Conservation (phyloP, 352 stramenopile genomes). For the Phytophthora multivora region DNA sequence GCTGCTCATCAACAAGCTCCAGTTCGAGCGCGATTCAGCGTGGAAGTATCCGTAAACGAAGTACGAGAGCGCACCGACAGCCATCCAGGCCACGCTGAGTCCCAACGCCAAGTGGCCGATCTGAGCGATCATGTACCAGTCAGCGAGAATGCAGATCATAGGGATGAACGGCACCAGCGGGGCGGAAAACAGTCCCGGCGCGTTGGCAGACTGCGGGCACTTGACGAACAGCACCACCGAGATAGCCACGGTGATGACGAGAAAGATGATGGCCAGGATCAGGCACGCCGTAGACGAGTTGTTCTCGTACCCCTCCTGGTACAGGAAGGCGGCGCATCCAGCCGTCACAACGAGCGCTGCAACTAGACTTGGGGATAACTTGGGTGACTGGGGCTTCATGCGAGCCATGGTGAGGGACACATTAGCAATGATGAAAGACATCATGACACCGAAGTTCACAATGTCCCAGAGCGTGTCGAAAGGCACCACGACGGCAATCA, state of each 20-base stretch:
- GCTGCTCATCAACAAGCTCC: slow-evolving; percentile 43
- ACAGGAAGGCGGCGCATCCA: slow-evolving; percentile 54
- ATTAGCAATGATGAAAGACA: slow-evolving; percentile 89
- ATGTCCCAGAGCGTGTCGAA: slow-evolving; percentile 87
- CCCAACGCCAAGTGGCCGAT: slow-evolving; percentile 42
- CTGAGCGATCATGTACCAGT: slow-evolving; percentile 75
- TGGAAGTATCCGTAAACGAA: slow-evolving; percentile 63
- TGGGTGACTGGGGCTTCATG: slow-evolving; percentile 56
- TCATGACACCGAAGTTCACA: slow-evolving; percentile 85
- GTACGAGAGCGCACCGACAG: slow-evolving; percentile 52
- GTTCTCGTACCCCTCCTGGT: slow-evolving; percentile 61
- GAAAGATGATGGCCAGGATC: slow-evolving; percentile 48
- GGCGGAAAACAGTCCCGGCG: slow-evolving; percentile 40
- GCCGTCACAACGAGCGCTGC: slow-evolving; percentile 40
- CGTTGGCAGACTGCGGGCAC: slow-evolving; percentile 46
- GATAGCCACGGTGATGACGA: slow-evolving; percentile 41
- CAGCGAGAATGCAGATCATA: slow-evolving; percentile 53
- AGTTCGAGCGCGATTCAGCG: slow-evolving; percentile 45
- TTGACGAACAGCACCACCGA: slow-evolving; percentile 50
- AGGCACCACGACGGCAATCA: slow-evolving; percentile 74
- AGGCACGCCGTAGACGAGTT: slow-evolving; percentile 38
- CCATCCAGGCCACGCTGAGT: slow-evolving; percentile 54
- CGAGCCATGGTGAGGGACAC: slow-evolving; percentile 66
- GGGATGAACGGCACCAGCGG: slow-evolving; percentile 67
- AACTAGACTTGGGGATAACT: slow-evolving; percentile 39